Evolutionary conservation across 345 rosid genomes (phyloP).

Genomic region (Eucalyptus marginata): DNA sequence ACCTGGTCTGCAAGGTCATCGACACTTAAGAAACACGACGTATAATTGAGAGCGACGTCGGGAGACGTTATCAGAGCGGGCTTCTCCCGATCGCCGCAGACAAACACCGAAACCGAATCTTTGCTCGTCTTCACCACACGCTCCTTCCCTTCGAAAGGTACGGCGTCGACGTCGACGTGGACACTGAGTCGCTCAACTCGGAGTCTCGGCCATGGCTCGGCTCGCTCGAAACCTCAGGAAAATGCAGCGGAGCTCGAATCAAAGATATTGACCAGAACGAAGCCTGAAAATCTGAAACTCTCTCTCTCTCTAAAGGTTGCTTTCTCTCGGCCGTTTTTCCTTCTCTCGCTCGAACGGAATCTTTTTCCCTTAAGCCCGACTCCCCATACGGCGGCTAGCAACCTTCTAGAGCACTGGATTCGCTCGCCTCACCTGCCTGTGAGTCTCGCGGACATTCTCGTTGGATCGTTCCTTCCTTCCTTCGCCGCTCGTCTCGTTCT

Average conservation of each 20-base stretch:
- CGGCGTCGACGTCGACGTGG: slow-evolving; percentile 22
- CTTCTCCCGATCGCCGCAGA: slow-evolving; percentile 69
- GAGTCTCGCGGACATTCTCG: too few relatives aligned
- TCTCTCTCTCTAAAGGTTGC: background rate
- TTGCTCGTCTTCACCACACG: slow-evolving; percentile 63
- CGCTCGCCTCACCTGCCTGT: too few relatives aligned
- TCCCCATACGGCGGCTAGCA: too few relatives aligned
- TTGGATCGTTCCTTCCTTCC: too few relatives aligned
- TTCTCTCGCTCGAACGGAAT: too few relatives aligned
- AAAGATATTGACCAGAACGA: background rate
- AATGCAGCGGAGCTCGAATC: background rate
- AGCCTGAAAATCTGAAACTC: background rate
- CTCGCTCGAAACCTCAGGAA: background rate
- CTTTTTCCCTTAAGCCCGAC: too few relatives aligned
- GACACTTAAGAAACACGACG: slow-evolving; percentile 27
- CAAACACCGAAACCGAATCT: slow-evolving; percentile 62
- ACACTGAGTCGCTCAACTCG: slow-evolving; percentile 40
- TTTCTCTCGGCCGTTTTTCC: background rate
- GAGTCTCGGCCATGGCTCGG: slow-evolving; percentile 29
- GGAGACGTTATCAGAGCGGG: slow-evolving; percentile 77
- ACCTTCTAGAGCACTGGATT: too few relatives aligned
- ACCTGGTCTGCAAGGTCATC: slow-evolving; percentile 53
- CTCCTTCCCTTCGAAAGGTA: slow-evolving; percentile 44
- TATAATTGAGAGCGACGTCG: slow-evolving; percentile 80
- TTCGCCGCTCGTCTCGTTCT: too few relatives aligned